phyloP scores from a whole-genome alignment of 2,329 filamentous ascomycete genomes.

The Diaporthe capsici region DNA sequence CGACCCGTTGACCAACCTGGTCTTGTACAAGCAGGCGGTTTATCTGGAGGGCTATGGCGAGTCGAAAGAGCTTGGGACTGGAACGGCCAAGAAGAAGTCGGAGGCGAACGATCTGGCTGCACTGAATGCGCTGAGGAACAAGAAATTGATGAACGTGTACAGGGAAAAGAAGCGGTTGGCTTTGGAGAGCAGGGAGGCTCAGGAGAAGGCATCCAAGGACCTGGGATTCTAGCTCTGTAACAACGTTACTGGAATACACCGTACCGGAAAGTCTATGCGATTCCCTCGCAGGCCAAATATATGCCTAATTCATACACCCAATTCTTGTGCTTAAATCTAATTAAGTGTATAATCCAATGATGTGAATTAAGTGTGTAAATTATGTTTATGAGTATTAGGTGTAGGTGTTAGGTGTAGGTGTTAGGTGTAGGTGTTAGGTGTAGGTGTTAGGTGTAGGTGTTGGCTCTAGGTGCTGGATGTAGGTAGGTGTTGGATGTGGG shows the following conservation, averaged over 20 bases:
- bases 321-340: no score
- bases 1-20: conserved; percentile 67
- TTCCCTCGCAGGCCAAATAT: neutral
- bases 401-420: no score
- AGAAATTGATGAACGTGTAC: conserved; percentile 70
- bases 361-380: no score
- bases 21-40: conserved; percentile 73
- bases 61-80: conserved; percentile 71
- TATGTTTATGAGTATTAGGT: no score
- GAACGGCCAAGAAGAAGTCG: conserved; percentile 75
- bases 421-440: no score
- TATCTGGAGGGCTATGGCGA: conserved; percentile 80
- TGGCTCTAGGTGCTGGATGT: no score
- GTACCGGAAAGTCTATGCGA: neutral
- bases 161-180: conserved; percentile 59
- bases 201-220: conserved; percentile 36
- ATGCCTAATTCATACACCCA: no score
- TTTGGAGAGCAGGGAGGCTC: conserved; percentile 32
- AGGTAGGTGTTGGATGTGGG: no score
- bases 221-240: conserved; percentile 25
- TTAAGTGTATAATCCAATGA: no score
- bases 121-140: conserved; percentile 73
- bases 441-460: no score
- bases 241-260: neutral
- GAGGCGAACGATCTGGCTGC: conserved; percentile 80